Evolutionary conservation across 2,329 filamentous ascomycete species (phyloP).

Genomic region (Exophiala sideris): DNA sequence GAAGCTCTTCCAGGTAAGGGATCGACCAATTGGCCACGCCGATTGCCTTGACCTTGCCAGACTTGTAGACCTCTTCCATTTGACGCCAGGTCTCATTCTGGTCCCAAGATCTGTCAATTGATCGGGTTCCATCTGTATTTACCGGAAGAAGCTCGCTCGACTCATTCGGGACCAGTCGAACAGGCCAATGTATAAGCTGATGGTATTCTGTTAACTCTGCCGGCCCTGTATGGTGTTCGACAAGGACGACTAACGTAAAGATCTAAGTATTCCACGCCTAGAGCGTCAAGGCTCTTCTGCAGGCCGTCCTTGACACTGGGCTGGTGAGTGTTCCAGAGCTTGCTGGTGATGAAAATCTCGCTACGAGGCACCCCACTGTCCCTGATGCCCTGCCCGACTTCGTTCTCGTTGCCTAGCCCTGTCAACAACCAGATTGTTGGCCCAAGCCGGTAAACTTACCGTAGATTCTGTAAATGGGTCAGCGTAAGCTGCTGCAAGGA

Average conservation of each 20-base stretch:
- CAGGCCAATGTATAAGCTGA: neutral
- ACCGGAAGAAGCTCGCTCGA: neutral
- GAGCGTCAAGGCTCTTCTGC: too few relatives aligned
- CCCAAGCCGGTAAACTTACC: neutral
- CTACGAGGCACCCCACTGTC: too few relatives aligned
- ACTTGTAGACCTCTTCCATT: conserved; percentile 51
- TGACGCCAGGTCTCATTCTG: conserved; percentile 37
- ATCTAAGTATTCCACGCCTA: too few relatives aligned
- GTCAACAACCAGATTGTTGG: neutral
- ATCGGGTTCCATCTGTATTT: too few relatives aligned
- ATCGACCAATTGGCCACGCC: conserved; percentile 67
- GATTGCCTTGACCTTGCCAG: conserved; percentile 62
- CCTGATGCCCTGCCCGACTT: too few relatives aligned
- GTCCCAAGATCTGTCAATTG: too few relatives aligned
- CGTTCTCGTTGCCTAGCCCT: too few relatives aligned
- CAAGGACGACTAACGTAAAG: neutral
- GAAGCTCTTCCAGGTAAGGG: conserved; percentile 40
- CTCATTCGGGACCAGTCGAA: neutral
- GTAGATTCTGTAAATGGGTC: conserved; percentile 4
- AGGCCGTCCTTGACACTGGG: too few relatives aligned
- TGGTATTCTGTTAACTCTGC: neutral
- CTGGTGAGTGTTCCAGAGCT: too few relatives aligned
- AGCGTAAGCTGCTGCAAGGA: neutral
- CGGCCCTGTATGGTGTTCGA: neutral
- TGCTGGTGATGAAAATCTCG: too few relatives aligned